Evolutionary conservation across 805 yeast genomes (phyloP).

Genomic region (Jamesozyma lodderae): DNA sequence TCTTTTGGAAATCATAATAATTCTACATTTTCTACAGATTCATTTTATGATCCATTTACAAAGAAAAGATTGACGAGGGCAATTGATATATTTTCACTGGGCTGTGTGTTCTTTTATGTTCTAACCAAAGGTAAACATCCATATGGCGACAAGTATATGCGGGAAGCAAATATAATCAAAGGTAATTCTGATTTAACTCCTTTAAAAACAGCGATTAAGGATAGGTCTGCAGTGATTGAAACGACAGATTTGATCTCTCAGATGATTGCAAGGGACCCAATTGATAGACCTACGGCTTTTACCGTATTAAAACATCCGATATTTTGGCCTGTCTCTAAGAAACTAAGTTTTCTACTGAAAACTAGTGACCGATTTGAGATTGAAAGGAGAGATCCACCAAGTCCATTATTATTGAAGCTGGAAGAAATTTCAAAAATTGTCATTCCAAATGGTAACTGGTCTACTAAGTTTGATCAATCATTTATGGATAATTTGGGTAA

Average conservation of each 20-base stretch:
- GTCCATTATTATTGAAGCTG: conserved; percentile 44
- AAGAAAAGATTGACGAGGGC: conserved; percentile 71
- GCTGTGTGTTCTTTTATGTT: conserved; percentile 87
- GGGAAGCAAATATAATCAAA: conserved; percentile 82
- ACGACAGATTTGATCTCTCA: conserved; percentile 60
- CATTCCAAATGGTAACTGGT: conserved; percentile 68
- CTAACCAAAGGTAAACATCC: conserved; percentile 83
- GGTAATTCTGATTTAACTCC: conserved; percentile 46
- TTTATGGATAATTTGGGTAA: conserved; percentile 81
- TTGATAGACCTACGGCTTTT: conserved; percentile 59
- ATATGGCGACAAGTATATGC: conserved; percentile 80
- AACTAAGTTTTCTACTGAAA: conserved; percentile 73
- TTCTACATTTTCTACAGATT: conserved; percentile 10
- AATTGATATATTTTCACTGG: conserved; percentile 87
- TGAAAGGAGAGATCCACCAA: conserved; percentile 73
- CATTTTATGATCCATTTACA: conserved; percentile 33
- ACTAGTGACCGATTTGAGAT: conserved; percentile 88
- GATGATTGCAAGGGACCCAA: conserved; percentile 68
- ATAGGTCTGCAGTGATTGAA: conserved; percentile 37
- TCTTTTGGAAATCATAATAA: conserved; percentile 2
- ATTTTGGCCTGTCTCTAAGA: conserved; percentile 71
- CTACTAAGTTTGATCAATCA: conserved; percentile 52
- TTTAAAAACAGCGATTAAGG: conserved; percentile 25
- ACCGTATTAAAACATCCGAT: conserved; percentile 73
- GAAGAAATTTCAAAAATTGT: conserved; percentile 45